phyloP scores from a whole-genome alignment of 148 eudicot genomes.

The Diospyros lotus region DNA sequence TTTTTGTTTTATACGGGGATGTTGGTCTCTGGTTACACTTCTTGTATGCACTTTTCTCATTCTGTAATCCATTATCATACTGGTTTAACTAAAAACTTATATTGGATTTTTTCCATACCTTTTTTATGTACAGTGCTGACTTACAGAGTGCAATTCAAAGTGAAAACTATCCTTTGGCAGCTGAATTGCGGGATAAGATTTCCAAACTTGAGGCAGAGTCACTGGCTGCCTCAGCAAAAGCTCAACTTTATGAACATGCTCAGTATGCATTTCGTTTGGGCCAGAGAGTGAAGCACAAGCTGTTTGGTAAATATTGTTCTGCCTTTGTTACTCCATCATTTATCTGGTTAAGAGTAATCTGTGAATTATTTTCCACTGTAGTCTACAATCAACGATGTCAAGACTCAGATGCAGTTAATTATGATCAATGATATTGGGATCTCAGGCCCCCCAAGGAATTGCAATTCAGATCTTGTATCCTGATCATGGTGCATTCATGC shows the following conservation, averaged over 20 bases:
- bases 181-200: slow-evolving; percentile 76
- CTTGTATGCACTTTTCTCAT: background rate
- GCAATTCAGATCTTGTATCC: no score
- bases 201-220: slow-evolving; percentile 81
- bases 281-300: slow-evolving; percentile 86
- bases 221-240: slow-evolving; percentile 75
- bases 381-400: background rate
- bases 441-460: no score
- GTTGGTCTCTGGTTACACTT: background rate
- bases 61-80: background rate
- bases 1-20: background rate
- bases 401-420: background rate
- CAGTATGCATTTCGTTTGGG: slow-evolving; percentile 82
- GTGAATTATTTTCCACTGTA: background rate
- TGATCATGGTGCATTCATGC: no score
- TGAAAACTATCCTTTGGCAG: slow-evolving; percentile 78
- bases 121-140: slow-evolving; percentile 53
- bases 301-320: slow-evolving; percentile 49
- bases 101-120: background rate
- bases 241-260: slow-evolving; percentile 64
- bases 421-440: background rate
- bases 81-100: background rate
- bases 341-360: background rate
- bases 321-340: slow-evolving; percentile 11
- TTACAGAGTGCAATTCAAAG: slow-evolving; percentile 68